phyloP scores from a whole-genome alignment of 495 filamentous ascomycete genomes.

The Neurospora sp. region DNA sequence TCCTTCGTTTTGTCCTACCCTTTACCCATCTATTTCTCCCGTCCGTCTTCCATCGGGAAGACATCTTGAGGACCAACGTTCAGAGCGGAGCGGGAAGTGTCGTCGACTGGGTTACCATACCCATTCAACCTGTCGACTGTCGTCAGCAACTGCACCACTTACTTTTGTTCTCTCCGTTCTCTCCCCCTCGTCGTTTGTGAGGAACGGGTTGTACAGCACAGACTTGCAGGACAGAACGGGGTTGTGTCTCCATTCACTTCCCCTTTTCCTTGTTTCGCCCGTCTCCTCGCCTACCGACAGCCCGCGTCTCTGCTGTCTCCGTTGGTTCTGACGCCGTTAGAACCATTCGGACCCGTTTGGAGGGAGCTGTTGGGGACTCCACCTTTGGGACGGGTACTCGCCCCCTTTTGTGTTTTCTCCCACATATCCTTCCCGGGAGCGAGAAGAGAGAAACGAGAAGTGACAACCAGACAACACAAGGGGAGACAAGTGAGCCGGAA shows the following conservation, averaged over 20 bases:
- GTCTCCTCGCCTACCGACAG: not conserved
- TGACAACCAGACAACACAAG: not conserved
- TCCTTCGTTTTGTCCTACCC: not conserved
- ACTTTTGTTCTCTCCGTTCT: not conserved
- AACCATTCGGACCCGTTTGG: not conserved
- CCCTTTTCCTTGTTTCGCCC: not conserved
- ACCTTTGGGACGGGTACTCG: not conserved
- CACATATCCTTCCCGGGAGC: not conserved
- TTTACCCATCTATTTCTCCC: not conserved
- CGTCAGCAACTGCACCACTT: not conserved
- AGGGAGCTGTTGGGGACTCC: not conserved
- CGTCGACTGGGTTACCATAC: not conserved
- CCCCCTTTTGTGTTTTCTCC: not conserved
- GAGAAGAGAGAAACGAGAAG: not conserved
- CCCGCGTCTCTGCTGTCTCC: not conserved
- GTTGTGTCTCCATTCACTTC: not conserved
- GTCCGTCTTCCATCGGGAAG: not conserved
- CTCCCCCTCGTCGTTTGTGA: not conserved
- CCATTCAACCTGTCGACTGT: not conserved
- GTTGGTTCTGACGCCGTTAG: not conserved
- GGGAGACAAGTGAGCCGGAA: too few species aligned
- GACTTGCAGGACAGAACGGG: not conserved
- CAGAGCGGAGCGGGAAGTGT: not conserved
- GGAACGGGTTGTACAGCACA: not conserved
- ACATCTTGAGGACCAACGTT: not conserved